These are phyloP conservation scores for Chamaecyparis obtusa DNA, from an alignment of 75 land plant genomes.

Conservation along the genomic window DNA sequence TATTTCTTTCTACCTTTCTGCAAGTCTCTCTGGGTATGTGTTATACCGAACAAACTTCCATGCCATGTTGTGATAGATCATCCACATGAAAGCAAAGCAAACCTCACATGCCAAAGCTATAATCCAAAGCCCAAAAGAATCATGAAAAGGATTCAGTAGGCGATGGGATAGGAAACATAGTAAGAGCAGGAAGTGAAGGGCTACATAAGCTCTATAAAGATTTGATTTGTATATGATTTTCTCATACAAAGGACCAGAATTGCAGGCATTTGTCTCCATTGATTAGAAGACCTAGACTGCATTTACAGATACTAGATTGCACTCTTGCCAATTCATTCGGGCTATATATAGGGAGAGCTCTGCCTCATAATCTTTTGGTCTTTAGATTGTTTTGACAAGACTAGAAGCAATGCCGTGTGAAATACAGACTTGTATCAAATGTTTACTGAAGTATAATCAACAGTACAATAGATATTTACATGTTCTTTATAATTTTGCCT, in stretches of 20 bases:
- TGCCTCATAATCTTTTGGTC: too few relatives aligned
- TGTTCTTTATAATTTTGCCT: too few relatives aligned
- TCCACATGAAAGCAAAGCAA: slow-evolving; percentile 33
- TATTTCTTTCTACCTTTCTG: slow-evolving; percentile 9
- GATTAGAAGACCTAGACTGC: neutral
- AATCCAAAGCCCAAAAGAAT: slow-evolving; percentile 14
- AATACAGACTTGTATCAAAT: too few relatives aligned
- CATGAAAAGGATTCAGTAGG: slow-evolving; percentile 3
- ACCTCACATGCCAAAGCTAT: slow-evolving; percentile 28
- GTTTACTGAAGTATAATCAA: too few relatives aligned
- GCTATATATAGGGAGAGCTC: too few relatives aligned
- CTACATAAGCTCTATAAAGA: neutral
- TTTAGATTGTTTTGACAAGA: too few relatives aligned
- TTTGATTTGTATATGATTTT: slow-evolving; percentile 8
- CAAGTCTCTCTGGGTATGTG: slow-evolving; percentile 26
- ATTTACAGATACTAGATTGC: too few relatives aligned
- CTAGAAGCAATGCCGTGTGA: too few relatives aligned
- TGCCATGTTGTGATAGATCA: slow-evolving; percentile 14
- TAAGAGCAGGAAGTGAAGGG: slow-evolving; percentile 19
- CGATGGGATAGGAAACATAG: slow-evolving; percentile 22
- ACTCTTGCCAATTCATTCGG: too few relatives aligned
- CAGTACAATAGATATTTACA: too few relatives aligned
- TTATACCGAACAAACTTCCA: slow-evolving; percentile 19
- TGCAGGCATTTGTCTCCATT: neutral
- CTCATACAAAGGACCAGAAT: slow-evolving; percentile 15